Percentiles rank a stretch among this genome's conserved stretches.
Evolutionary conservation across 306 rosid species (phyloP).

Genomic region (Arachis hypogaea): DNA sequence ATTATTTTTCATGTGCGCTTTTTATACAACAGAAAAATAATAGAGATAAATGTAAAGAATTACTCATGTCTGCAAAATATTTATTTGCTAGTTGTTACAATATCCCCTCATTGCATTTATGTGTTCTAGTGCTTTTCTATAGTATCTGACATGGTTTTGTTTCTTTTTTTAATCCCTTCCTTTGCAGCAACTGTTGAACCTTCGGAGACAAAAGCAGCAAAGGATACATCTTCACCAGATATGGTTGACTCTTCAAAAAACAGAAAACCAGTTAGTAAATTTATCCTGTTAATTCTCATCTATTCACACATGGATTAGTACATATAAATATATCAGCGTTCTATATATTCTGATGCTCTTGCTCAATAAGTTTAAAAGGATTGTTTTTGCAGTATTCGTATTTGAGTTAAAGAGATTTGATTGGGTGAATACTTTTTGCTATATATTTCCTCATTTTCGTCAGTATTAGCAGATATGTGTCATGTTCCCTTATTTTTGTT

Average conservation of each 20-base stretch:
- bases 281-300: slow-evolving; percentile 31
- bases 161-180: slow-evolving; percentile 26
- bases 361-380: background rate
- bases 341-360: background rate
- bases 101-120: slow-evolving; percentile 25
- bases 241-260: slow-evolving; percentile 53
- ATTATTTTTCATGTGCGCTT: slow-evolving; percentile 6
- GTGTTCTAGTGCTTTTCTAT: slow-evolving; percentile 32
- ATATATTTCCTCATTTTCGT: slow-evolving; percentile 21
- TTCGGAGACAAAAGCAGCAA: slow-evolving; percentile 48
- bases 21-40: too few species aligned
- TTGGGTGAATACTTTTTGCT: background rate
- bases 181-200: slow-evolving; percentile 56
- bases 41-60: background rate
- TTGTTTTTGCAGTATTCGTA: background rate
- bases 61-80: slow-evolving; percentile 14
- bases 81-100: background rate
- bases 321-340: background rate
- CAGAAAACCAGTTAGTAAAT: slow-evolving; percentile 67
- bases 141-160: slow-evolving; percentile 39
- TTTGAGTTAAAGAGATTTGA: slow-evolving; percentile 12
- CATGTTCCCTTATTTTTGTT: slow-evolving; percentile 17
- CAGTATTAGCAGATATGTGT: background rate
- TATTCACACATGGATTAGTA: slow-evolving; percentile 12
- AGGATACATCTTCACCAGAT: slow-evolving; percentile 52